Evolutionary conservation across 2,329 filamentous ascomycete genomes (phyloP).

Genomic region (Aspergillus sp.): DNA sequence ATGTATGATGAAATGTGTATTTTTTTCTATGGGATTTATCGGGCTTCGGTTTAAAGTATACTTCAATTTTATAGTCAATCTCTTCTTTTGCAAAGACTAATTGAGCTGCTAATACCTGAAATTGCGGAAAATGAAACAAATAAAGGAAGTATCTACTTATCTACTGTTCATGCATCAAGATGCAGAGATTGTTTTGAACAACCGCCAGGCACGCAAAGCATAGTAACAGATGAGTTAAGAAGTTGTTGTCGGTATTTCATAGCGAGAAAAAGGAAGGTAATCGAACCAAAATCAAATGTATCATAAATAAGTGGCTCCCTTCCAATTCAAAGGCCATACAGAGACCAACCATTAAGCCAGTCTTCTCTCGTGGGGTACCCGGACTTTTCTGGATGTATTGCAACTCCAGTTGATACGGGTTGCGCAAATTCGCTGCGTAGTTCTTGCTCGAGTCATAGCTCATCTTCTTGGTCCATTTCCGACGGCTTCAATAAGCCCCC

Average conservation of each 20-base stretch:
- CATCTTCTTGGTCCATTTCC: conserved; percentile 82
- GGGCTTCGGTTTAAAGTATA: background rate
- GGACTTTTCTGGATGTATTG: conserved; percentile 11
- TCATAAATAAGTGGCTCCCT: background rate
- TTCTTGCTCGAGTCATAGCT: conserved; percentile 71
- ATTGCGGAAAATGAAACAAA: background rate
- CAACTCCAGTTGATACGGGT: conserved; percentile 31
- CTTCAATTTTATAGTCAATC: too few relatives aligned
- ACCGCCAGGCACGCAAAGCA: background rate
- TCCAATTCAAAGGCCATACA: conserved; percentile 52
- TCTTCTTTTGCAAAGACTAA: background rate
- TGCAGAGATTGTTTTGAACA: background rate
- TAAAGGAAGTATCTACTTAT: background rate
- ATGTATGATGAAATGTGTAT: background rate
- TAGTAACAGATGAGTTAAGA: too few relatives aligned
- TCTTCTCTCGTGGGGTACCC: conserved; percentile 19
- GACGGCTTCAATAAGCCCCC: conserved; percentile 93
- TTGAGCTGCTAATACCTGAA: background rate
- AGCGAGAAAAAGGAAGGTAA: background rate
- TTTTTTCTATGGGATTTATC: background rate
- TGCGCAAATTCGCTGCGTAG: conserved; percentile 54
- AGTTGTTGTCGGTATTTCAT: too few relatives aligned
- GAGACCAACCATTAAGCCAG: conserved; percentile 57
- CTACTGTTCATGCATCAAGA: background rate
- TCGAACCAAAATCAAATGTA: background rate